A percentile compares a stretch with the other conserved stretches of the same genome.
phyloP scores from a whole-genome alignment of 2,329 filamentous ascomycete genomes.

The Fusarium sp. region DNA sequence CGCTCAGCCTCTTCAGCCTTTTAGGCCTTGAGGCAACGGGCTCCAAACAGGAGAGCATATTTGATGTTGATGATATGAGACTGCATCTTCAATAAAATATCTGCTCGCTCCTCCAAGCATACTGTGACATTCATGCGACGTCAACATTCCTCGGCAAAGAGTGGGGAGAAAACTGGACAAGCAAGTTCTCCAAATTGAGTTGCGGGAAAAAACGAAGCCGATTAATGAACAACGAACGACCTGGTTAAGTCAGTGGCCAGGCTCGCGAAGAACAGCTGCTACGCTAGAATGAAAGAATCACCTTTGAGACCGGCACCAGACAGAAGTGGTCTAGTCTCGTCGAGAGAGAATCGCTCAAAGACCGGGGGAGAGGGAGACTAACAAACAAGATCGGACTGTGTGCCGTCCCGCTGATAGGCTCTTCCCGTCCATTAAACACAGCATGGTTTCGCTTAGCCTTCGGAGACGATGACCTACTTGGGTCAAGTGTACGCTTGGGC shows the following conservation, averaged over 20 bases:
- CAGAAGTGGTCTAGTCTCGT: conserved; percentile 35
- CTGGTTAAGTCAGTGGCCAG: conserved; percentile 10
- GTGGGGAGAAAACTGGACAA: conserved; percentile 10
- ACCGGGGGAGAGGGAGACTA: conserved; percentile 16
- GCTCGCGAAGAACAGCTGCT: conserved; percentile 6
- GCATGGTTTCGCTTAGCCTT: conserved; percentile 19
- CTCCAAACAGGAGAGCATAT: neutral
- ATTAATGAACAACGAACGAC: conserved; percentile 10
- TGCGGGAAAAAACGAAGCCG: conserved; percentile 34
- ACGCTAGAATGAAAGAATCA: conserved; percentile 28
- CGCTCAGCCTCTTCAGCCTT: conserved; percentile 15
- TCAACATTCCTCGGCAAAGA: conserved; percentile 14
- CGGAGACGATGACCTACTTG: conserved; percentile 29
- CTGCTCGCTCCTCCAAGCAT: neutral
- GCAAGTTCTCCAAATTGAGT: conserved; percentile 11
- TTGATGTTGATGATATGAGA: neutral
- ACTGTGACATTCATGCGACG: neutral
- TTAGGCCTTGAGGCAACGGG: conserved; percentile 3
- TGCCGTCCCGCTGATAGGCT: conserved; percentile 44
- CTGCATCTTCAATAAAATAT: neutral
- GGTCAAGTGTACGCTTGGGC: conserved; percentile 34
- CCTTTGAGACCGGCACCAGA: conserved; percentile 23
- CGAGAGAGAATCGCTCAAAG: conserved; percentile 6
- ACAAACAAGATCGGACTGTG: conserved; percentile 30
- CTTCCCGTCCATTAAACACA: conserved; percentile 37